A percentile compares a stretch with the other conserved stretches of the same genome.
Conservation (phyloP, 371 early-diverging fungal genomes). For the Rhizopus delemar region DNA sequence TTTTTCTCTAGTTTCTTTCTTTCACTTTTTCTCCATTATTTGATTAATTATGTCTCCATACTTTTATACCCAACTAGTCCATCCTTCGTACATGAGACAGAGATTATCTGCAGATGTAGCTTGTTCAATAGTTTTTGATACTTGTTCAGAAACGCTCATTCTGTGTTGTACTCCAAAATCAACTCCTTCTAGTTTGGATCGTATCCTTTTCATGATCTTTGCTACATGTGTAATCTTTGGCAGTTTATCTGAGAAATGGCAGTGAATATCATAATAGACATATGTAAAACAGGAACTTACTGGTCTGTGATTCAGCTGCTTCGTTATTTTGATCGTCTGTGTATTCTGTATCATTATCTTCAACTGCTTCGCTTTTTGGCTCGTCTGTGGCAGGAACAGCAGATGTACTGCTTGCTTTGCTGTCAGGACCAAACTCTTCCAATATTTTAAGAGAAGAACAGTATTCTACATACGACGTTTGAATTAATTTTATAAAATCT, state of each 20-base stretch:
- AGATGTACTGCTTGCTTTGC: slow-evolving; percentile 9
- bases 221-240: slow-evolving; percentile 59
- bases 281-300: slow-evolving; percentile 12
- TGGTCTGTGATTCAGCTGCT: slow-evolving; percentile 4
- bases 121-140: slow-evolving; percentile 57
- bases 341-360: slow-evolving; percentile 3
- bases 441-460: slow-evolving; percentile 34
- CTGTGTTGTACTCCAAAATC: slow-evolving; percentile 57
- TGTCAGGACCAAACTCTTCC: slow-evolving; percentile 47
- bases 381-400: slow-evolving; percentile 5
- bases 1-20: too few species aligned
- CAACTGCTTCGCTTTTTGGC: not conserved
- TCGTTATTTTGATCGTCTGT: slow-evolving; percentile 9
- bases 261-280: not conserved
- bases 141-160: slow-evolving; percentile 64
- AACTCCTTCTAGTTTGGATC: slow-evolving; percentile 71
- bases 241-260: not conserved
- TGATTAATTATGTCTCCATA: too few species aligned
- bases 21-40: too few species aligned
- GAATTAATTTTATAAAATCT: slow-evolving; percentile 10
- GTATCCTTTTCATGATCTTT: slow-evolving; percentile 60
- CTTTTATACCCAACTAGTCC: slow-evolving; percentile 59
- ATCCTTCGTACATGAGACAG: slow-evolving; percentile 61
- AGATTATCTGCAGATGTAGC: slow-evolving; percentile 59
- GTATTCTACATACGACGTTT: slow-evolving; percentile 20